Conservation (phyloP, 805 yeast genomes). For the Candida cerambycidarum region DNA sequence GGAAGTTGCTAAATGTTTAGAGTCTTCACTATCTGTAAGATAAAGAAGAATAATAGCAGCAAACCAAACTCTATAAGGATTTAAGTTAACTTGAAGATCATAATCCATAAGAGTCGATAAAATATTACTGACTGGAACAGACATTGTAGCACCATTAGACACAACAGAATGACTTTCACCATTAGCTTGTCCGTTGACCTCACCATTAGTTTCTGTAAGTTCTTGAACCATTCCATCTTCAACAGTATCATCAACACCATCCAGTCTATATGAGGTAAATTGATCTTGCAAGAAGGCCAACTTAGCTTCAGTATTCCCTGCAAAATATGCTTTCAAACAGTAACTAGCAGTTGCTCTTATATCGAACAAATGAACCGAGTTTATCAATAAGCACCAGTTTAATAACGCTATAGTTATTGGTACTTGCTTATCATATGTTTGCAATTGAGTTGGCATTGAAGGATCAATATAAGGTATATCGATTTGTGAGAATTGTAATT, state of each 20-base stretch:
- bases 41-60: conserved; percentile 64
- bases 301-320: conserved; percentile 62
- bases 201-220: not conserved
- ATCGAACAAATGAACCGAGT: conserved; percentile 83
- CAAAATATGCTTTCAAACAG: conserved; percentile 67
- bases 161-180: not conserved
- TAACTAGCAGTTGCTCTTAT: conserved; percentile 70
- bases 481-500: conserved; percentile 68
- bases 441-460: conserved; percentile 47
- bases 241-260: conserved; percentile 11
- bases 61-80: conserved; percentile 89
- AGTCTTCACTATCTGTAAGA: conserved; percentile 52
- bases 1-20: conserved; percentile 46
- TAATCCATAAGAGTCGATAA: conserved; percentile 73
- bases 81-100: conserved; percentile 60
- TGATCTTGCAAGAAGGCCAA: conserved; percentile 67
- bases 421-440: conserved; percentile 35
- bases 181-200: not conserved
- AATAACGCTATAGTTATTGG: conserved; percentile 76
- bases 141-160: not conserved
- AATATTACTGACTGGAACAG: conserved; percentile 53
- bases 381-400: conserved; percentile 77
- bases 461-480: conserved; percentile 95
- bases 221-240: conserved; percentile 9
- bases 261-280: conserved; percentile 36